Evolutionary conservation across 176 grass and related monocot genomes (phyloP), one percentile per base, ranked within the genome.

Genomic region (Triticum aestivum): DNA sequence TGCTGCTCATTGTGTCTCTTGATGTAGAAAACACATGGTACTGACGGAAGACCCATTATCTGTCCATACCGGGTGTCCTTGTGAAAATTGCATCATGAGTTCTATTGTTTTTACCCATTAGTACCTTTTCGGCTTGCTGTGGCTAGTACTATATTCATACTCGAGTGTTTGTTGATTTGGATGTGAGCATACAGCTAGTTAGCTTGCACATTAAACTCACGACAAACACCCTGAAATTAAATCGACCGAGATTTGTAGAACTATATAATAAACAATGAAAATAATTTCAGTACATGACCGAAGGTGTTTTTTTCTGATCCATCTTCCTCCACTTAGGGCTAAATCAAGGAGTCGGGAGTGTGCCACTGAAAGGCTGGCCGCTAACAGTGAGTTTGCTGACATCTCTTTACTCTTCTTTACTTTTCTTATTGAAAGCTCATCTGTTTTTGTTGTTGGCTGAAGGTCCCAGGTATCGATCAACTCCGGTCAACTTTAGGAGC

Each of bases 361-460:
- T 95, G 76, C 92, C 97, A 18, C 85, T 99, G 37, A 99, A 96
- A 92, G 97, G 97, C 69, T 99, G 97, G 97, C 97, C 94, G 78
- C 81, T 99, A 78, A 91, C 94, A 47, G 94, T 98, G 92, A 88
- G 91, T 89, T 64, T 2, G 27, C 37, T 81, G 37, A 79, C 59
- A 77, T 54, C 77, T 56, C 67, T 74, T 75, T 75, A 75, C 67
- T 9, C 45, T 45, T 73, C 17, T 54, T 34, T 26, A 77, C 11
- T 68, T 73, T 6, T 77, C n/a, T 81, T 62, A 4, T 24, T 68
- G 65, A 73, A 76, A 76, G 21, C 81, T 88, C 74, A 88, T 65
- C 15, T 78, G 42, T 70, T 82, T 82, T 78, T 84, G n/a, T 72
- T 88, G 63, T 65, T 87, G 79, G 82, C 86, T 91, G n/a, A 87